phyloP scores from a whole-genome alignment of 768 basidiomycete species.

The Kwoniella mangroviensis region DNA sequence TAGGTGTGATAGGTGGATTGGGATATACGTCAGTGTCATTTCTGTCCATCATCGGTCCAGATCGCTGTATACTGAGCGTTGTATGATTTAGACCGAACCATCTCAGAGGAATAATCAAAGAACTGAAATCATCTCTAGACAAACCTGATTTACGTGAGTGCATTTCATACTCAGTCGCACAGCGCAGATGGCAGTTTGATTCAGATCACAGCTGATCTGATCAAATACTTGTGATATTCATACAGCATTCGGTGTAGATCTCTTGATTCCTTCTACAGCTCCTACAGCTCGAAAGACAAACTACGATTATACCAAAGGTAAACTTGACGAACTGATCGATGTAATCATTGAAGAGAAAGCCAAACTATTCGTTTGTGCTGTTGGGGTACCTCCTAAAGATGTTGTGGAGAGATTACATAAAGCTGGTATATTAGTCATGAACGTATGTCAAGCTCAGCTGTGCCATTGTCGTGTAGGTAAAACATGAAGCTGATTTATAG shows the following conservation, averaged over 20 bases:
- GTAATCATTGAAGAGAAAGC: constrained; percentile 92
- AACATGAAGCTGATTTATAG: too few relatives aligned
- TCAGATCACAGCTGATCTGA: background rate
- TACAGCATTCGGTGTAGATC: constrained; percentile 86
- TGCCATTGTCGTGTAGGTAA: too few relatives aligned
- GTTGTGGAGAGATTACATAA: constrained; percentile 80
- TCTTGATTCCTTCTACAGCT: constrained; percentile 84
- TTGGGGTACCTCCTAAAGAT: constrained; percentile 75
- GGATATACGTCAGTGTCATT: constrained; percentile 56
- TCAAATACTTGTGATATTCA: background rate
- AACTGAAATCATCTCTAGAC: constrained; percentile 71
- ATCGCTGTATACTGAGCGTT: constrained; percentile 71
- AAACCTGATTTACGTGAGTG: constrained; percentile 52
- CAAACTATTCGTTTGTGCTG: constrained; percentile 84
- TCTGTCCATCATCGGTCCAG: constrained; percentile 60
- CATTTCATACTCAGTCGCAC: background rate
- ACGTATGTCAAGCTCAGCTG: constrained; percentile 62
- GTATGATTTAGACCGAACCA: constrained; percentile 30
- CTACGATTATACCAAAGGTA: constrained; percentile 80
- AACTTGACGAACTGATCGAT: constrained; percentile 78
- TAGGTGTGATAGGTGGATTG: constrained; percentile 86
- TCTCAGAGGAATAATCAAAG: constrained; percentile 56
- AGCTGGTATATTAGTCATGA: constrained; percentile 86
- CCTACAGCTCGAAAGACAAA: constrained; percentile 89
- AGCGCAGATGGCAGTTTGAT: background rate